Evolutionary conservation across 805 yeast species (phyloP), one percentile per base, ranked within the genome.

Genomic region (Wickerhamiella sergipiensis): DNA sequence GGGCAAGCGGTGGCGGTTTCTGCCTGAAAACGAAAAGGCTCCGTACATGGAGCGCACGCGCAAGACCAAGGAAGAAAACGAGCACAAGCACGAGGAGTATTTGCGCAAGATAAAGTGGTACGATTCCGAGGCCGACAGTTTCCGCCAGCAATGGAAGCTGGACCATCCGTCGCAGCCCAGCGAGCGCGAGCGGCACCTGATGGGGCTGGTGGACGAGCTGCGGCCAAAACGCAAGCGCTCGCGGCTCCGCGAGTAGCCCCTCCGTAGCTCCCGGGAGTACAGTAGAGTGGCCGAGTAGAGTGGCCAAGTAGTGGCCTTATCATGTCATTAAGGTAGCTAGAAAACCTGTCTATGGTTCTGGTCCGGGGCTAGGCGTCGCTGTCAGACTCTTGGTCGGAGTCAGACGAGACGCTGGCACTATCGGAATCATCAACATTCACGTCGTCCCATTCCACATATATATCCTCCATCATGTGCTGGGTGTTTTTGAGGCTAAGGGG

Each of bases 361-460:
- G n/a, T n/a, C n/a, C n/a, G n/a, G n/a, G n/a, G n/a, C n/a, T n/a
- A n/a, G n/a, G n/a, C n/a, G n/a, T n/a, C n/a, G n/a, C n/a, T n/a
- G n/a, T 40, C 26, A 19, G 44, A 40, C 10, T 24, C 46, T 6
- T 26, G 6, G 10, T 54, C 57, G 12, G 58, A 53, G 45, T 54
- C 60, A 6, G 55, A 50, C 46, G 71, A 74, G 17, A 70, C 70
- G 48, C 73, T 78, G 50, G 73, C 78, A 7, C 68, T 66, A 23
- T 60, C 61, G 51, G 68, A 72, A 36, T 71, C 76, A 44, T 70
- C 64, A 8, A 77, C 84, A 42, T 82, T 82, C 33, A 80, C 85
- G 43, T 79, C 88, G 38, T 74, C 75, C 97, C 97, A 90, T 59
- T 88, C 92, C 24, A 89, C 79, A 61, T 80, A 84, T 53, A 74